Base-by-base conservation (phyloP, 2,329 filamentous ascomycete genomes). In the Emergomyces orientalis region DNA sequence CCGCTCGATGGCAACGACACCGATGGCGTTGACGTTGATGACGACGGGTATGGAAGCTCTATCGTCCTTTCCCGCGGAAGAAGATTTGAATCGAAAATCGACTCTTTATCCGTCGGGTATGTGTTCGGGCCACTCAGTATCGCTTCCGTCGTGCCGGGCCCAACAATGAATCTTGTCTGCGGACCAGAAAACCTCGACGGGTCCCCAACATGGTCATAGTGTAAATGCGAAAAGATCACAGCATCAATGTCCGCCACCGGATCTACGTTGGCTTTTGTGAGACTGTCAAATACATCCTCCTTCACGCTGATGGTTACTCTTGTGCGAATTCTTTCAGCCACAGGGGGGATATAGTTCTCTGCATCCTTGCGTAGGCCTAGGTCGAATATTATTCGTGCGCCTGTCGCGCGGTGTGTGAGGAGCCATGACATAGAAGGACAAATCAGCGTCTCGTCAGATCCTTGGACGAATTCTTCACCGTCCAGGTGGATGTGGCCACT, bases 281-380 rank as follows among this genome's bases (percentile, higher is more conserved):
- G 64, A 19, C 72, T 70, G 11, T 71, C 68, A 1, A 65, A 63
- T 3, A 71, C 69, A 43, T 71, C 63, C 11, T 65, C 65, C n/a
- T n/a, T n/a, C 7, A 71, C 68, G 56, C 64, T 62, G 32, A 71
- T 55, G 30, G 56, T 45, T 22, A 59, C n/a, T 11, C 47, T n/a
- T n/a, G 41, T 56, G 49, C 37, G 43, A 13, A 64, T 54, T 64
- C 64, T 67, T 6, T 67, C 43, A 9, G 65, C 65, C 17, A 70
- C 63, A 39, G 63, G 62, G 0, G 70, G 69, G 1, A 71, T 62
- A 27, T 69, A 67, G 34, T 69, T 71, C 59, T 71, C 65, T 49
- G 67, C 71, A 45, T 73, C 72, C 32, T 70, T 72, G 57, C 70
- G 70, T 14, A 74, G 65, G 2, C 72, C 71, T 4, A 75, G 67